Base-by-base conservation (phyloP, 2,329 filamentous ascomycete species). In the Fusarium zealandicum region DNA sequence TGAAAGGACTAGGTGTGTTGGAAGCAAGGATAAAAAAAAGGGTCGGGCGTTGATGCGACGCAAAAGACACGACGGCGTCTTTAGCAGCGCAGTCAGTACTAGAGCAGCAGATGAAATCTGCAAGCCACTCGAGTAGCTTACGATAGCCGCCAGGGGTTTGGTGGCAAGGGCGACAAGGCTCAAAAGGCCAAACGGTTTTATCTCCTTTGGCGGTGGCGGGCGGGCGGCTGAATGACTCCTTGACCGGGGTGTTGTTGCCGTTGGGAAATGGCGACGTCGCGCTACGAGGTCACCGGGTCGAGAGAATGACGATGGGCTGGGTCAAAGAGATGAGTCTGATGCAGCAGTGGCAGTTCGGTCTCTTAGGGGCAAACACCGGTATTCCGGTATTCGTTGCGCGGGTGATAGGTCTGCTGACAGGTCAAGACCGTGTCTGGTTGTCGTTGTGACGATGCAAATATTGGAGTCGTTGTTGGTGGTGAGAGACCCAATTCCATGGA, bases 301-400 rank as follows among this genome's bases (percentile, higher is more conserved):
- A 50, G 48, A 50, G 52, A 20, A 38, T 27, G 27, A 37, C 6
- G 22, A 25, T n/a, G n/a, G n/a, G n/a, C n/a, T n/a, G n/a, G 25
- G 38, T 35, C 33, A 42, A 17, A 45, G 35, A 61, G 47, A 61
- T 62, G 54, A 62, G 49, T 18, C 41, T 62, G 44, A 61, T 62
- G 58, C 58, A 16, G 43, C 20, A 46, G 43, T 47, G 20, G 37
- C 31, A 30, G 40, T 35, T 44, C 16, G 12, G 42, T 31, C 61
- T 32, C 31, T 46, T 37, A 61, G 58, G 57, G 57, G 57, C 31
- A 31, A 30, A 35, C 13, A 27, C 22, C 8, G n/a, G 32, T 20
- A 6, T 16, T 11, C 14, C 37, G 50, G 18, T 20, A 43, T 42
- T 25, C 28, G 50, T 35, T 43, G 20, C n/a, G 31, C 31, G 20